phyloP scores from a whole-genome alignment of 805 yeast species.

The Metschnikowia lunata region DNA sequence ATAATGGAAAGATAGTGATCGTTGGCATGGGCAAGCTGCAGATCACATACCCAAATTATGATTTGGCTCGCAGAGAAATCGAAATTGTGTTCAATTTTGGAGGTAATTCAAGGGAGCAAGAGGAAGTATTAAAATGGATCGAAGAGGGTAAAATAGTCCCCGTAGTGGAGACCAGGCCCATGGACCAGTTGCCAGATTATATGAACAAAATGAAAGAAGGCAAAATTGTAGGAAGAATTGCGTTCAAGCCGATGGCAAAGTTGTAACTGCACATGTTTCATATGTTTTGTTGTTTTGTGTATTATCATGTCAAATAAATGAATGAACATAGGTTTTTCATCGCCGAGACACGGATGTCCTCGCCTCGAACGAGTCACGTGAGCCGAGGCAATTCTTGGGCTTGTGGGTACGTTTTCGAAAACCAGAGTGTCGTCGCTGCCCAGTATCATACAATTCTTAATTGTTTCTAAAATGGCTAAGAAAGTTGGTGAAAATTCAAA shows the following conservation, averaged over 20 bases:
- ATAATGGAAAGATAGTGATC: conserved; percentile 37
- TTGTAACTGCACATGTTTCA: background rate
- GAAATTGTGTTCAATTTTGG: conserved; percentile 39
- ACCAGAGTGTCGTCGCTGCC: too few relatives aligned
- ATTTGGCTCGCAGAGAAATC: conserved; percentile 40
- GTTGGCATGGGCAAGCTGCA: conserved; percentile 40
- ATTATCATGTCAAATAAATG: too few relatives aligned
- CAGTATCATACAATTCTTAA: too few relatives aligned
- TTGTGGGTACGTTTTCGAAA: too few relatives aligned
- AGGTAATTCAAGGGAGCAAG: conserved; percentile 42
- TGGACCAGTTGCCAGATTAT: conserved; percentile 34
- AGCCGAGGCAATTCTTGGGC: too few relatives aligned
- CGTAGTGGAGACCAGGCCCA: conserved; percentile 22
- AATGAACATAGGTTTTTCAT: too few relatives aligned
- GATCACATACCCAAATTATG: conserved; percentile 28
- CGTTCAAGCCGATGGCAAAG: conserved; percentile 21
- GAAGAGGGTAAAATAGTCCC: conserved; percentile 38
- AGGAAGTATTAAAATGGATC: conserved; percentile 41
- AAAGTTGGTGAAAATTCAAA: conserved; percentile 45
- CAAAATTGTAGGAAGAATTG: conserved; percentile 41
- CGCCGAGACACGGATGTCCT: too few relatives aligned
- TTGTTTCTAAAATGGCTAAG: conserved; percentile 16
- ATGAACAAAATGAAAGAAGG: conserved; percentile 35
- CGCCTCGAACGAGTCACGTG: too few relatives aligned
- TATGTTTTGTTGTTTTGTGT: background rate